Conservation (phyloP, 2,329 filamentous ascomycete genomes). For the Malbranchea zuffiana region DNA sequence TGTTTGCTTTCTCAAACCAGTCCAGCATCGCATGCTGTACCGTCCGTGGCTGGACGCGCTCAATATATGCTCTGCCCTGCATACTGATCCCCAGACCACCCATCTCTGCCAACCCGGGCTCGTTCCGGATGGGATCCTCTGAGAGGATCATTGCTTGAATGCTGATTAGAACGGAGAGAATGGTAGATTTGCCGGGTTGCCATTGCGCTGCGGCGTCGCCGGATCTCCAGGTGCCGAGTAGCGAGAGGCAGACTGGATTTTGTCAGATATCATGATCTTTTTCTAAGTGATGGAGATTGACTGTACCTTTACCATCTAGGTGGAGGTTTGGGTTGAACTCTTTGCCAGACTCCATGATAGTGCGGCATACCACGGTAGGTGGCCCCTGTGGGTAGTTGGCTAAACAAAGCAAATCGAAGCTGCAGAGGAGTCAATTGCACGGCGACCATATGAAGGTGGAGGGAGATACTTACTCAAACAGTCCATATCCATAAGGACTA, state of each 20-base stretch:
- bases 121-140: slow-evolving; percentile 45
- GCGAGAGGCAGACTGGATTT: slow-evolving; percentile 38
- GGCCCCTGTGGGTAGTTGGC: slow-evolving; percentile 34
- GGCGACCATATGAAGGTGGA: background rate
- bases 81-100: slow-evolving; percentile 8
- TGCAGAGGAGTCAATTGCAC: slow-evolving; percentile 1
- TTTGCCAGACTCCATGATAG: slow-evolving; percentile 30
- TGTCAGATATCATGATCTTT: slow-evolving; percentile 8
- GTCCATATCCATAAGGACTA: slow-evolving; percentile 44
- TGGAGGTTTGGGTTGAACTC: slow-evolving; percentile 46
- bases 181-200: slow-evolving; percentile 38
- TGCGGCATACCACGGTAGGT: slow-evolving; percentile 36
- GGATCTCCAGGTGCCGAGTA: slow-evolving; percentile 39
- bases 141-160: slow-evolving; percentile 50
- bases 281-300: background rate
- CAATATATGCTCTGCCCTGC: slow-evolving; percentile 24
- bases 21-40: slow-evolving; percentile 14
- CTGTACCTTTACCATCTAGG: slow-evolving; percentile 36
- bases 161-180: slow-evolving; percentile 44
- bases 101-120: slow-evolving; percentile 35
- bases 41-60: slow-evolving; percentile 10
- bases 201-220: slow-evolving; percentile 36
- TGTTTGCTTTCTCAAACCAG: slow-evolving; percentile 13
- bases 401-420: slow-evolving; percentile 41
- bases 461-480: slow-evolving; percentile 36